phyloP scores from a whole-genome alignment of 805 yeast species.

The Candida suzukii region DNA sequence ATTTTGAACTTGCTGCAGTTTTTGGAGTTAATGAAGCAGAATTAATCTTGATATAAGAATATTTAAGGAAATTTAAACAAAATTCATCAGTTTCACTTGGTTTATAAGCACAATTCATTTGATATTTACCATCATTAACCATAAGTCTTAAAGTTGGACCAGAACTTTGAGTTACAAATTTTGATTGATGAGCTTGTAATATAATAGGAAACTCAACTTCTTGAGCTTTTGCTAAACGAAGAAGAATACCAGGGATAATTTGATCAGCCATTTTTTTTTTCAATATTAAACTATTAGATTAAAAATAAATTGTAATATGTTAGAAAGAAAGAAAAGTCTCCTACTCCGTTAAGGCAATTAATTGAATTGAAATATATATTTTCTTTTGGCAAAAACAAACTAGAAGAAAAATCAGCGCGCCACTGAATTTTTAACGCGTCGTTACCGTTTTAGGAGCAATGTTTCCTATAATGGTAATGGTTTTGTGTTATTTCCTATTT shows the following conservation, averaged over 20 bases:
- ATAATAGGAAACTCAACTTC: neutral
- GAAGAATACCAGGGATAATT: neutral
- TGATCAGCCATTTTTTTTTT: neutral
- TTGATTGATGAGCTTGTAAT: constrained; percentile 25
- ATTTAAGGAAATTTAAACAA: constrained; percentile 19
- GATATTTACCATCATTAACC: constrained; percentile 45
- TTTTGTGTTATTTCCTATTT: too few species aligned
- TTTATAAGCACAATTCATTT: constrained; percentile 46
- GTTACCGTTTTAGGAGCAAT: too few species aligned
- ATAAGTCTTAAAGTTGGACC: constrained; percentile 38
- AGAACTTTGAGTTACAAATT: constrained; percentile 16
- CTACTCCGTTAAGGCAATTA: too few species aligned
- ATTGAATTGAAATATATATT: too few species aligned
- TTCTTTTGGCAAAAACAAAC: too few species aligned
- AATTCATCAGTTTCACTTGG: constrained; percentile 26
- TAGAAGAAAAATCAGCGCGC: neutral
- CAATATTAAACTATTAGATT: too few species aligned
- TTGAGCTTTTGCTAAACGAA: neutral
- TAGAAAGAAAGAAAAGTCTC: too few species aligned
- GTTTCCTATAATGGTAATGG: too few species aligned
- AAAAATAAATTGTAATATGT: too few species aligned
- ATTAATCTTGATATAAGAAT: constrained; percentile 15
- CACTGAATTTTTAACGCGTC: constrained; percentile 1
- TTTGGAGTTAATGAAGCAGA: constrained; percentile 15
- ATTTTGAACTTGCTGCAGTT: constrained; percentile 19